Evolutionary conservation across 2,329 filamentous ascomycete species (phyloP).

Genomic region (Ophiocordyceps polyrhachis-furcata): DNA sequence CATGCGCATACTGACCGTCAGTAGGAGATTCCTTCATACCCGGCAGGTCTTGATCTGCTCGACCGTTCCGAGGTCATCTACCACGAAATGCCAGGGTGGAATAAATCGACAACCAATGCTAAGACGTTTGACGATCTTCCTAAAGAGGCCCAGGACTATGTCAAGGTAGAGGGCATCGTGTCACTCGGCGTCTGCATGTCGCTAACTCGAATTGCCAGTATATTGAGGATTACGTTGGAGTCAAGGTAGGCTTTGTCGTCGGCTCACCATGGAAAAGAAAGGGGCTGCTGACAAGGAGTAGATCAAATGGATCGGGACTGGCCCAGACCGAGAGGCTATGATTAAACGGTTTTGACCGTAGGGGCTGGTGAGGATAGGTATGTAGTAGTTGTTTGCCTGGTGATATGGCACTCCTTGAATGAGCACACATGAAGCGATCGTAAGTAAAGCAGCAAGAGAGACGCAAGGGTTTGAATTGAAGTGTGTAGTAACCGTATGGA

Average conservation of each 20-base stretch:
- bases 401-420: too few relatives aligned
- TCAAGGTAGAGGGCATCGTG: slow-evolving; percentile 41
- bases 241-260: background rate
- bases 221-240: background rate
- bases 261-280: background rate
- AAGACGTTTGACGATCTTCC: slow-evolving; percentile 20
- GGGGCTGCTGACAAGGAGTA: slow-evolving; percentile 16
- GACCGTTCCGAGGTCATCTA: slow-evolving; percentile 3
- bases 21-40: background rate
- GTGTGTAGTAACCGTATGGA: too few relatives aligned
- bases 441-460: too few relatives aligned
- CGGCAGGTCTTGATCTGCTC: slow-evolving; percentile 3
- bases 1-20: background rate
- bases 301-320: slow-evolving; percentile 47
- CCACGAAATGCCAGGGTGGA: slow-evolving; percentile 4
- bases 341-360: slow-evolving; percentile 17
- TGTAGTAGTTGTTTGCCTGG: too few relatives aligned
- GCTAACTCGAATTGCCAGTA: background rate
- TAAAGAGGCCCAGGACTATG: slow-evolving; percentile 40
- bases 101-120: slow-evolving; percentile 2
- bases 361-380: too few relatives aligned
- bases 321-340: slow-evolving; percentile 46
- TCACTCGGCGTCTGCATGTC: background rate
- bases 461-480: too few relatives aligned
- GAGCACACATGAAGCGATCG: background rate